Percentiles rank a stretch among this genome's conserved stretches.
Conservation (phyloP, 2,329 filamentous ascomycete species). For the Pseudocercospora cruenta region DNA sequence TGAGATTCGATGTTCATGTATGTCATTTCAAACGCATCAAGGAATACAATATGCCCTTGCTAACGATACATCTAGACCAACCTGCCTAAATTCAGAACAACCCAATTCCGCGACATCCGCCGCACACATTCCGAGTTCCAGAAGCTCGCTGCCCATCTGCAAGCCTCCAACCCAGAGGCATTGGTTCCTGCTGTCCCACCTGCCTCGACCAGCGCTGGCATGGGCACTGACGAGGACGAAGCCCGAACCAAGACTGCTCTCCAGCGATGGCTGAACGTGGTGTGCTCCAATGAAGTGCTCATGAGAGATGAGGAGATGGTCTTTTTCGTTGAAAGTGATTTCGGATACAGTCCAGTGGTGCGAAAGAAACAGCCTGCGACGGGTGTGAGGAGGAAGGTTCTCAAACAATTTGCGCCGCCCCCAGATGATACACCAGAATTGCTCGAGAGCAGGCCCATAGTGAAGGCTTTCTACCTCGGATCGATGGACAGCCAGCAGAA, state of each 20-base stretch:
- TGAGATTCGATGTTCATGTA: conserved; percentile 97
- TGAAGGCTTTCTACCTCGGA: conserved; percentile 93
- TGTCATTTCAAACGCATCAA: conserved; percentile 37
- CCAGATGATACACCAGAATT: conserved; percentile 96
- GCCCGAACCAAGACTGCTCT: conserved; percentile 82
- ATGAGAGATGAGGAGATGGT: conserved; percentile 97
- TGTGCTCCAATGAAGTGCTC: conserved; percentile 88
- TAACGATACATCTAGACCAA: conserved; percentile 73
- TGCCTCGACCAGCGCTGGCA: conserved; percentile 90
- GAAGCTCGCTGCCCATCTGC: conserved; percentile 93
- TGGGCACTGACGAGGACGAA: conserved; percentile 96
- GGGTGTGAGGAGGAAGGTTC: conserved; percentile 87
- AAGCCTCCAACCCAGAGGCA: conserved; percentile 96
- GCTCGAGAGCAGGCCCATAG: conserved; percentile 82
- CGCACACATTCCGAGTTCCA: conserved; percentile 93
- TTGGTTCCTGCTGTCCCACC: conserved; percentile 92
- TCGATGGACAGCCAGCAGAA: conserved; percentile 98
- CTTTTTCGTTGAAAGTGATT: conserved; percentile 98
- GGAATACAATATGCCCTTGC: background rate
- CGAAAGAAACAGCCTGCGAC: conserved; percentile 96
- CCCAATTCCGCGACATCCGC: conserved; percentile 95
- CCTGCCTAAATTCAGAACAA: conserved; percentile 95
- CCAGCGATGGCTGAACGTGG: conserved; percentile 93
- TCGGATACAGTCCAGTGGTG: conserved; percentile 94
- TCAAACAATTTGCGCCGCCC: conserved; percentile 97